phyloP scores from a whole-genome alignment of 1,284 basidiomycete genomes.

The Schizophyllum commune region DNA sequence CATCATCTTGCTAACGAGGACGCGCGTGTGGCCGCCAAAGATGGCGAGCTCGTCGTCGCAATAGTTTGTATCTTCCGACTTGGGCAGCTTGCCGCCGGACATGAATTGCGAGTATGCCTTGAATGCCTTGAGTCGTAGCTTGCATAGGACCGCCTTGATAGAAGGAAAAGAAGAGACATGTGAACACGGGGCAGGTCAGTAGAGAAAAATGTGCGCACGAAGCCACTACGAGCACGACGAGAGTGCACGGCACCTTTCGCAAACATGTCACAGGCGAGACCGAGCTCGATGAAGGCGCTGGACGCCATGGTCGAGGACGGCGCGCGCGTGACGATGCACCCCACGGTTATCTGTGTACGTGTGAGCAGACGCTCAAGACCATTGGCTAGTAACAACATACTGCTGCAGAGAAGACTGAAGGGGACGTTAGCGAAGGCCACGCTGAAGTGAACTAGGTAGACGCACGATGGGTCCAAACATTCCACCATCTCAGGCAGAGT shows the following conservation, averaged over 20 bases:
- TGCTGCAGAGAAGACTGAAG: conserved; percentile 43
- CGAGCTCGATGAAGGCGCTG: conserved; percentile 48
- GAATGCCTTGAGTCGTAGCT: conserved; percentile 40
- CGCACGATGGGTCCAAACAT: conserved; percentile 44
- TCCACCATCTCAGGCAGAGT: conserved; percentile 45
- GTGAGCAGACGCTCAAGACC: neutral
- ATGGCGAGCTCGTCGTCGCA: conserved; percentile 56
- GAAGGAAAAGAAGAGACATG: neutral
- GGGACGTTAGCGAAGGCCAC: neutral
- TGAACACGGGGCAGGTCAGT: neutral
- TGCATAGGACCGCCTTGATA: conserved; percentile 27
- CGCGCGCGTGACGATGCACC: conserved; percentile 45
- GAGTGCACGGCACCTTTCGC: conserved; percentile 38
- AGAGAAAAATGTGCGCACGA: conserved; percentile 25
- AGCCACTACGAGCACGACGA: conserved; percentile 41
- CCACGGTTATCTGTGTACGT: conserved; percentile 41
- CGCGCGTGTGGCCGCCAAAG: conserved; percentile 55
- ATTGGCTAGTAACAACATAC: conserved; percentile 23
- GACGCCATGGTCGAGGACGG: conserved; percentile 52
- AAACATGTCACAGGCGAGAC: conserved; percentile 47
- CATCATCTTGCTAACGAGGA: conserved; percentile 47
- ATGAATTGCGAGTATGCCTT: conserved; percentile 37
- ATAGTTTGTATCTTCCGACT: conserved; percentile 37
- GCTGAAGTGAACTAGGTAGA: neutral
- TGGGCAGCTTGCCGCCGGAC: conserved; percentile 24